Evolutionary conservation across 345 rosid genomes (phyloP).

Genomic region (Pelargonium nanum): DNA sequence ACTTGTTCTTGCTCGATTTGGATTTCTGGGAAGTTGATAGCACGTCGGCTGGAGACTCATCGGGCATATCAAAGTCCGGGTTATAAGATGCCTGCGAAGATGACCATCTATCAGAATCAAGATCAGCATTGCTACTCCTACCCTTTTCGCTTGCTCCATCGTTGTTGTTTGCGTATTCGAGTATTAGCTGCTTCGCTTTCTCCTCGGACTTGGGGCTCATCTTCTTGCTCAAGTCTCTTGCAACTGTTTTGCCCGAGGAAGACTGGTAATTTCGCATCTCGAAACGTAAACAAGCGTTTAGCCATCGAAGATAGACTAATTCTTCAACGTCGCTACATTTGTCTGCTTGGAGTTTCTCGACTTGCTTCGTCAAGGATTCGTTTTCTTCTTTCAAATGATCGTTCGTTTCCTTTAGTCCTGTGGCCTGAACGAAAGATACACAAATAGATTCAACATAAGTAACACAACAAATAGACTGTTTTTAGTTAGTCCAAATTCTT

Average conservation of each 20-base stretch:
- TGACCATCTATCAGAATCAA: slow-evolving; percentile 62
- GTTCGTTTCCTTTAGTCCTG: slow-evolving; percentile 37
- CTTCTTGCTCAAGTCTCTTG: slow-evolving; percentile 73
- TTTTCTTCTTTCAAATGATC: slow-evolving; percentile 41
- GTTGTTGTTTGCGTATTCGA: slow-evolving; percentile 48
- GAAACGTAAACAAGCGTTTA: slow-evolving; percentile 78
- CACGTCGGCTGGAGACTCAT: slow-evolving; percentile 38
- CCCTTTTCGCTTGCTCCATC: slow-evolving; percentile 37
- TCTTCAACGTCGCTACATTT: slow-evolving; percentile 63
- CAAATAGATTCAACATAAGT: too few species aligned
- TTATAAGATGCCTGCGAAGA: slow-evolving; percentile 40
- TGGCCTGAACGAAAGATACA: slow-evolving; percentile 29
- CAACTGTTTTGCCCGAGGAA: slow-evolving; percentile 50
- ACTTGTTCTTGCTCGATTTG: slow-evolving; percentile 34
- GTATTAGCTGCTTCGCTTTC: slow-evolving; percentile 69
- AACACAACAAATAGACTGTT: too few species aligned
- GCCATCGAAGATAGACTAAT: slow-evolving; percentile 79
- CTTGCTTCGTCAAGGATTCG: slow-evolving; percentile 36
- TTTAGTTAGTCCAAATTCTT: too few species aligned
- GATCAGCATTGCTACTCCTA: slow-evolving; percentile 15
- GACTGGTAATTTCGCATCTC: slow-evolving; percentile 70
- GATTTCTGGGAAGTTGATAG: slow-evolving; percentile 23
- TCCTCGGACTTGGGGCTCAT: slow-evolving; percentile 68
- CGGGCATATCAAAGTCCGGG: slow-evolving; percentile 41
- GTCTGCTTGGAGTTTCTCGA: slow-evolving; percentile 59